Conservation (phyloP, 257 asterid genomes). For the Catharanthus roseus region DNA sequence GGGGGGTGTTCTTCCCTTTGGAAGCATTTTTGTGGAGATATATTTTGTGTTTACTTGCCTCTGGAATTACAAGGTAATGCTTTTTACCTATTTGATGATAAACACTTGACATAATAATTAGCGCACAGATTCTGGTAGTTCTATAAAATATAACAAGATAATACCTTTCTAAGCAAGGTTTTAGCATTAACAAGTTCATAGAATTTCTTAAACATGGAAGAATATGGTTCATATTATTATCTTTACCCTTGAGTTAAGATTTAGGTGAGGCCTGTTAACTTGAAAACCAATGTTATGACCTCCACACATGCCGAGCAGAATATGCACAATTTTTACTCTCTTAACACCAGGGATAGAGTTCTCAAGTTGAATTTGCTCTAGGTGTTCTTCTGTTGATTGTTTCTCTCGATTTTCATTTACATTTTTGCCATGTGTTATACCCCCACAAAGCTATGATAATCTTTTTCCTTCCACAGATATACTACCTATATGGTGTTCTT, state of each 20-base stretch:
- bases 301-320: not conserved
- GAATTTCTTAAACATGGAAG: too few species aligned
- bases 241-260: not conserved
- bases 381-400: not conserved
- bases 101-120: not conserved
- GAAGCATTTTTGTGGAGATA: constrained; percentile 11
- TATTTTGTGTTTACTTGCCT: constrained; percentile 8
- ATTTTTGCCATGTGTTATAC: not conserved
- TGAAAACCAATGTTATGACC: not conserved
- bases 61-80: constrained; percentile 14
- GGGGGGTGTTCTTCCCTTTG: constrained; percentile 11
- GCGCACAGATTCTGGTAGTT: not conserved
- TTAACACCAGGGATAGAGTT: too few species aligned
- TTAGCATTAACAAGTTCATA: not conserved
- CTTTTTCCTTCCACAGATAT: constrained; percentile 1
- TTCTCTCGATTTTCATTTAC: not conserved
- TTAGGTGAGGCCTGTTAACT: not conserved
- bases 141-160: not conserved
- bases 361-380: not conserved
- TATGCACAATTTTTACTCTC: too few species aligned
- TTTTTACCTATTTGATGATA: not conserved
- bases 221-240: too few species aligned
- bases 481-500: constrained; percentile 16
- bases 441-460: not conserved
- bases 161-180: not conserved